Evolutionary conservation across 2,329 filamentous ascomycete genomes (phyloP), one percentile per base, ranked within the genome.

Genomic region (Diaporthe sp.): DNA sequence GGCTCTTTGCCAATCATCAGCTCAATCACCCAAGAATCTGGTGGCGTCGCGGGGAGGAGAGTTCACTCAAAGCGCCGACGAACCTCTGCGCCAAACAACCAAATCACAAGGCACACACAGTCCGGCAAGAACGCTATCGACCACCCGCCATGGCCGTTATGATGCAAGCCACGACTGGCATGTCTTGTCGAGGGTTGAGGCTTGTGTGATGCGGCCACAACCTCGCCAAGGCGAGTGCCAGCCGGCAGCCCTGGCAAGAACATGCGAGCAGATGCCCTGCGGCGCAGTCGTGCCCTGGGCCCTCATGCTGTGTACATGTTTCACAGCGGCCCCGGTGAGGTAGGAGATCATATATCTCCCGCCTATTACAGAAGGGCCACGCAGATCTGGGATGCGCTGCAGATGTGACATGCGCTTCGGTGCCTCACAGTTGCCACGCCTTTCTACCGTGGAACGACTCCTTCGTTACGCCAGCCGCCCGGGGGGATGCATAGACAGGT

Each of bases 251-350:
- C 58, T 53, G 46, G 71, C 46, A 65, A 55, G 17, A 65, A 44
- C 44, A 53, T 65, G 70, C 70, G 58, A 65, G 25, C 71, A 42
- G 49, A 69, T 28, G 65, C 49, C 34, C 65, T 55, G 65, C 65
- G 49, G 65, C 49, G 49, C 34, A 69, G 34, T 69, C n/a, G 31
- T 55, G 65, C 46, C 49, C 15, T 69, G 65, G 65, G 17, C 65
- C 49, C n/a, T 69, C 65, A 42, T 69, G 65, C 13, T 39, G 65
- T 69, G 49, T 19, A 22, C 31, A 17, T 15, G 62, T 67, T 69
- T 19, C 72, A 73, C 69, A 62, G 42, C 69, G 74, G 65, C 49
- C 65, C 75, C 68, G 67, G 70, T 69, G 67, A 57, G 75, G 74
- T 59, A 61, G 42, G 62, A 75, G 57, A 25, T 65, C 70, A 70